Evolutionary conservation across 768 basidiomycete species (phyloP), one percentile per base, ranked within the genome.

Genomic region (Gloeostereum incarnatum): DNA sequence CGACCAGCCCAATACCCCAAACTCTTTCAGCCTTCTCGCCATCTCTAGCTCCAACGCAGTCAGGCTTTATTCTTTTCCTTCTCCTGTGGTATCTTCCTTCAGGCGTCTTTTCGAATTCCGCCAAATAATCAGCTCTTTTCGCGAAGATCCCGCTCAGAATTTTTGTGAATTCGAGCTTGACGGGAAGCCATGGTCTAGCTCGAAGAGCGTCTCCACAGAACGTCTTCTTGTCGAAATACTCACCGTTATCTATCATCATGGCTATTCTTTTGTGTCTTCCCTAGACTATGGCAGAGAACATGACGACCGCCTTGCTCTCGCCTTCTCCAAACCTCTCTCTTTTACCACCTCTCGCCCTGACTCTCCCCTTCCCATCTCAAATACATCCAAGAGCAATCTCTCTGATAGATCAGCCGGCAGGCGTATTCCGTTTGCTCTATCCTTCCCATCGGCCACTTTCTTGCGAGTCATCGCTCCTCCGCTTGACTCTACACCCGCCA

Each of bases 381-480:
- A 60, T 45, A 57, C 54, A 27, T 68, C 65, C 33, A 55, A 49
- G 44, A 61, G 56, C 35, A 54, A 57, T 23, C 39, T 60, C 17
- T 62, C 60, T 18, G 64, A 71, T 3, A 64, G 55, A 31, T 50
- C 53, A 19, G n/a, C n/a, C n/a, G n/a, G n/a, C n/a, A 54, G 47
- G 46, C 61, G 64, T 42, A 54, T 61, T 25, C 75, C 79, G 4
- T 87, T 87, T 54, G 84, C 80, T 2, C 61, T 87, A 25, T 86
- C 84, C 11, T 87, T 87, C 52, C 48, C 74, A 11, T 84, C 80
- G 23, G 65, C 70, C 22, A 84, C 75, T 2, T 46, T 72, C 37
- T 67, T 87, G 61, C 77, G 82, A 36, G 85, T 87, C 37, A 76
- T 87, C 39, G 66, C 72, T 20, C 83, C 85, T n/a, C 84, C 84